A percentile compares a stretch with the other conserved stretches of the same genome.
Evolutionary conservation across 2,329 filamentous ascomycete species (phyloP).

Genomic region (Penicillium sp.): DNA sequence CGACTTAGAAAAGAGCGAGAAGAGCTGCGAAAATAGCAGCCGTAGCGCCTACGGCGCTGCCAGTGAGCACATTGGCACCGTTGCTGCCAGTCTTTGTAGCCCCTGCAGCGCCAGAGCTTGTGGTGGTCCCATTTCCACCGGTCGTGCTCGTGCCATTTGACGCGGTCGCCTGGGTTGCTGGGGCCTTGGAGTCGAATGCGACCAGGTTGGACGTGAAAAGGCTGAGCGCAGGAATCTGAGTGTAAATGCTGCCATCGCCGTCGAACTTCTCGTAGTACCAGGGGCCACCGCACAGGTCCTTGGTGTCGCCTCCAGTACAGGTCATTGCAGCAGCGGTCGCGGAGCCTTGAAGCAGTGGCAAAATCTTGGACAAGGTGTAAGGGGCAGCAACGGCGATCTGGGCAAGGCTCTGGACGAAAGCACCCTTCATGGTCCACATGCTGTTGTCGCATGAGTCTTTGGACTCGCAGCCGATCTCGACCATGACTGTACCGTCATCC

Average conservation of each 20-base stretch:
- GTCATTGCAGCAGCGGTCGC: slow-evolving; percentile 60
- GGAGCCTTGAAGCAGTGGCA: slow-evolving; percentile 59
- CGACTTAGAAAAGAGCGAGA: slow-evolving; percentile 4
- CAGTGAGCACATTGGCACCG: slow-evolving; percentile 2
- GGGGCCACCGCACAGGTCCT: slow-evolving; percentile 7
- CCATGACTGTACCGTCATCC: slow-evolving; percentile 57
- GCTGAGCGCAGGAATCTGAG: slow-evolving; percentile 10
- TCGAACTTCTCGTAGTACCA: slow-evolving; percentile 15
- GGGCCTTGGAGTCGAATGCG: slow-evolving; percentile 4
- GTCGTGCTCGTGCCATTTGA: not conserved
- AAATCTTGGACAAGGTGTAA: slow-evolving; percentile 55
- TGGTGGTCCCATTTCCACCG: not conserved
- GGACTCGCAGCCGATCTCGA: slow-evolving; percentile 66
- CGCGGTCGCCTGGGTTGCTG: not conserved
- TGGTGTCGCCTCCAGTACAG: slow-evolving; percentile 53
- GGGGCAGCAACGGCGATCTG: slow-evolving; percentile 63
- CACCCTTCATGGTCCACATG: slow-evolving; percentile 70
- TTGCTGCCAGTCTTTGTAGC: slow-evolving; percentile 1
- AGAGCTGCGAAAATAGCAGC: not conserved
- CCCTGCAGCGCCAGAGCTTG: not conserved
- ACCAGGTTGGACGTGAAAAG: slow-evolving; percentile 17
- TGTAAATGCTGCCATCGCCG: not conserved
- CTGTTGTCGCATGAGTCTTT: slow-evolving; percentile 64
- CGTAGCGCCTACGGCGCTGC: not conserved
- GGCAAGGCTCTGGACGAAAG: slow-evolving; percentile 65